Evolutionary conservation across 2,329 filamentous ascomycete species (phyloP).

Genomic region (Colletotrichum spaethianum): DNA sequence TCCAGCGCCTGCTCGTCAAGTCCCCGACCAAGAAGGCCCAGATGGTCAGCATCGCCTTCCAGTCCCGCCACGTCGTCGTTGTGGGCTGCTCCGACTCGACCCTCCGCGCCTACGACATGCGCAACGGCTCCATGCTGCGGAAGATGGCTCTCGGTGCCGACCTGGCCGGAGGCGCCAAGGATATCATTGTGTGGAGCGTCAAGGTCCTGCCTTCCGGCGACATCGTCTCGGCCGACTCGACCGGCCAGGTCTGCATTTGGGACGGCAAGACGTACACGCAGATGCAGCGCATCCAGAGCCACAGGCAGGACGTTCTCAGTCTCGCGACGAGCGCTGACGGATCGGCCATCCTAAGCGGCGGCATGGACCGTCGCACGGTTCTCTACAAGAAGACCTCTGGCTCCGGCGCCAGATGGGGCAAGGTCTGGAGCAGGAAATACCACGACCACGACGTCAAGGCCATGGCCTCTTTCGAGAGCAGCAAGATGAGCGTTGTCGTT

Average conservation of each 20-base stretch:
- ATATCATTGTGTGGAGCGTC: constrained; percentile 93
- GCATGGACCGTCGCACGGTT: constrained; percentile 91
- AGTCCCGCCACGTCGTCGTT: constrained; percentile 84
- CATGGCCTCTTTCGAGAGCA: constrained; percentile 90
- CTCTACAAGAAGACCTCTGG: constrained; percentile 79
- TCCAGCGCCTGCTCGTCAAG: constrained; percentile 81
- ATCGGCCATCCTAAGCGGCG: constrained; percentile 86
- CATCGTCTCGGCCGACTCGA: constrained; percentile 95
- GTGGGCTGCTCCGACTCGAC: constrained; percentile 97
- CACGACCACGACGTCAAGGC: constrained; percentile 97
- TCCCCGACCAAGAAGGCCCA: constrained; percentile 87
- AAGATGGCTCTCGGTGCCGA: constrained; percentile 91
- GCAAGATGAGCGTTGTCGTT: constrained; percentile 86
- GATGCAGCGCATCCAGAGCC: constrained; percentile 86
- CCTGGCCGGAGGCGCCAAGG: constrained; percentile 81
- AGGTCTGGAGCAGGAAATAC: constrained; percentile 87
- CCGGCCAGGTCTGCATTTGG: constrained; percentile 94
- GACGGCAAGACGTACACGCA: constrained; percentile 93
- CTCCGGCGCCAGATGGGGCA: constrained; percentile 80
- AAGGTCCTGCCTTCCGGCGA: constrained; percentile 90
- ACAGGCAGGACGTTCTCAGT: constrained; percentile 91
- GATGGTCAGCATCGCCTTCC: constrained; percentile 92
- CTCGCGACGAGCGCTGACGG: constrained; percentile 88
- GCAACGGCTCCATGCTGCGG: constrained; percentile 81
- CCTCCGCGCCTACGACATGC: constrained; percentile 91